Percentiles rank a stretch among this genome's conserved stretches.
Evolutionary conservation across 345 rosid species (phyloP).

Genomic region (Odontarrhena argentea): DNA sequence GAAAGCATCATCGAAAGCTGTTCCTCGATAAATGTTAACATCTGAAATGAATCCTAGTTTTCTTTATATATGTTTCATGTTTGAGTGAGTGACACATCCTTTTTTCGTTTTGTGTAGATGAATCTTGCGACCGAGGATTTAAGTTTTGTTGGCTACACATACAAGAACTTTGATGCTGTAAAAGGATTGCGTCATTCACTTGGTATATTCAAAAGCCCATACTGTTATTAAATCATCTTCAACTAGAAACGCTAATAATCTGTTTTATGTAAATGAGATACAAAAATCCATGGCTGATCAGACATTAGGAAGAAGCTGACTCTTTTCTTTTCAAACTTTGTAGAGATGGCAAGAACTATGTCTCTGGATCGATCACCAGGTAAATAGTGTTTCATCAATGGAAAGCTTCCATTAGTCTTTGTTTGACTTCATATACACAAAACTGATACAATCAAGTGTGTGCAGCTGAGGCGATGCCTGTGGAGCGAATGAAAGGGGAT

Average conservation of each 20-base stretch:
- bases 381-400: not conserved
- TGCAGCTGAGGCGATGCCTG: slow-evolving; percentile 60
- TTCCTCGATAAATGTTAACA: not conserved
- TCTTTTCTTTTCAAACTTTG: slow-evolving; percentile 28
- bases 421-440: not conserved
- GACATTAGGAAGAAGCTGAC: slow-evolving; percentile 31
- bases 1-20: slow-evolving; percentile 17
- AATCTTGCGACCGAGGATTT: slow-evolving; percentile 82
- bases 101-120: slow-evolving; percentile 55
- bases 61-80: not conserved
- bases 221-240: slow-evolving; percentile 19
- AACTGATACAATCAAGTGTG: slow-evolving; percentile 1
- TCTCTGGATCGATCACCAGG: slow-evolving; percentile 44
- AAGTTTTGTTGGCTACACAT: slow-evolving; percentile 95
- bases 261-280: slow-evolving; percentile 13
- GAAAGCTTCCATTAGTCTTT: slow-evolving; percentile 4
- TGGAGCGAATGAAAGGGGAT: slow-evolving; percentile 50
- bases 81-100: slow-evolving; percentile 20
- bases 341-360: slow-evolving; percentile 45
- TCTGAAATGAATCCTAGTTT: slow-evolving; percentile 10
- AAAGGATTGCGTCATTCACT: slow-evolving; percentile 65
- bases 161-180: slow-evolving; percentile 95
- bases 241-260: not conserved
- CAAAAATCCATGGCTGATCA: slow-evolving; percentile 4
- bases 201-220: slow-evolving; percentile 50